Evolutionary conservation across 345 rosid genomes (phyloP).

Genomic region (Durio zibethinus): DNA sequence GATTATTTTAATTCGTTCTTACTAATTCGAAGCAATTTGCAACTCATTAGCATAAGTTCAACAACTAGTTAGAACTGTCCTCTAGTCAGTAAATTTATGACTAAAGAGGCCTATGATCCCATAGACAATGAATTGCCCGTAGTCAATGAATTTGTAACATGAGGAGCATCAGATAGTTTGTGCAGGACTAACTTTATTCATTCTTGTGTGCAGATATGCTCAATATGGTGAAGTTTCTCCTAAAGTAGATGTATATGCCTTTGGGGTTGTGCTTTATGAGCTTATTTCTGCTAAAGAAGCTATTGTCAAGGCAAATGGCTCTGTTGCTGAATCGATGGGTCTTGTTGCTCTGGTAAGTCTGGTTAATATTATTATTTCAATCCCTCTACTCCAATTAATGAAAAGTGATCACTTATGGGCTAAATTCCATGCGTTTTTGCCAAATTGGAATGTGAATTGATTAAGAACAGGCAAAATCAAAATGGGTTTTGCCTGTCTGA

Average conservation of each 20-base stretch:
- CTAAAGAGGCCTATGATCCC: background rate
- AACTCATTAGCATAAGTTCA: background rate
- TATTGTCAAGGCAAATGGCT: slow-evolving; percentile 52
- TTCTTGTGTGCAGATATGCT: slow-evolving; percentile 59
- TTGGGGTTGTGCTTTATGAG: slow-evolving; percentile 94
- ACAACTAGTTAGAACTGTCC: background rate
- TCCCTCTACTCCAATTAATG: background rate
- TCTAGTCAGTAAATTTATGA: background rate
- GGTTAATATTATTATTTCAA: slow-evolving; percentile 25
- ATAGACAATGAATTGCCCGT: background rate
- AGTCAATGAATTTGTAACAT: background rate
- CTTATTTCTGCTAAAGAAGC: slow-evolving; percentile 92
- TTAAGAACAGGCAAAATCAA: background rate
- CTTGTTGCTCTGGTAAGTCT: slow-evolving; percentile 92
- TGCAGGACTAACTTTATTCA: background rate
- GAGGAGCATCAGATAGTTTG: background rate
- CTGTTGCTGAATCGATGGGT: slow-evolving; percentile 59
- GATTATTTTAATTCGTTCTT: slow-evolving; percentile 18
- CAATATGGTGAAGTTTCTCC: slow-evolving; percentile 84
- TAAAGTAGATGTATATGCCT: slow-evolving; percentile 85
- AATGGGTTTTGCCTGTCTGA: background rate
- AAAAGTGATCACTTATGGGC: background rate
- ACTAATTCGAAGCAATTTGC: background rate
- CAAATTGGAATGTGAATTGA: background rate
- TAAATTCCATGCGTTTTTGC: background rate